Percentiles rank a stretch among this genome's conserved stretches.
Evolutionary conservation across 139 green algal species (phyloP).

Genomic region (Auxenochlorella protothecoides): DNA sequence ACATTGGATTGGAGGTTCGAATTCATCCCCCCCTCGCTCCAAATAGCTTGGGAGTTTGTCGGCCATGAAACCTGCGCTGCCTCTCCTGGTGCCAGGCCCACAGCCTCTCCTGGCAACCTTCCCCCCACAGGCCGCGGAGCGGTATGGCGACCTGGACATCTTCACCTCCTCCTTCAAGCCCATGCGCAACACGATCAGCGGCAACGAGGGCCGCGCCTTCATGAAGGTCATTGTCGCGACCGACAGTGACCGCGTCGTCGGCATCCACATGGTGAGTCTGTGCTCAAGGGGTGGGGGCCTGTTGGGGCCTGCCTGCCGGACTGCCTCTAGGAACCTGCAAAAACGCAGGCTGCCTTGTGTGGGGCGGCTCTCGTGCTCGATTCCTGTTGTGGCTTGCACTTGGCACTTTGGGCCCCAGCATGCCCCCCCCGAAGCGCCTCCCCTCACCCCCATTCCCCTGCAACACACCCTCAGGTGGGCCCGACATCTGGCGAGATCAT

Average conservation of each 20-base stretch:
- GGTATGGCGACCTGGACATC: slow-evolving; percentile 71
- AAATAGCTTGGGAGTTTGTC: too few species aligned
- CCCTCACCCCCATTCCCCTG: neutral
- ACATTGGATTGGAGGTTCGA: too few species aligned
- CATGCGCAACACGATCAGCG: slow-evolving; percentile 86
- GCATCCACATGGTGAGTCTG: slow-evolving; percentile 74
- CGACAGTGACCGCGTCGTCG: slow-evolving; percentile 63
- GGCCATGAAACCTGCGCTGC: too few species aligned
- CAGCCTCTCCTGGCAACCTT: neutral
- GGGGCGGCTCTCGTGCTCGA: too few species aligned
- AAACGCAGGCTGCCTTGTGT: too few species aligned
- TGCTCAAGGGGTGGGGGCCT: too few species aligned
- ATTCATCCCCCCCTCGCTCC: too few species aligned
- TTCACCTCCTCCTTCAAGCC: slow-evolving; percentile 83
- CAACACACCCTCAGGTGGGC: slow-evolving; percentile 37
- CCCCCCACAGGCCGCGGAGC: slow-evolving; percentile 42
- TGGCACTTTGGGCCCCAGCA: too few species aligned
- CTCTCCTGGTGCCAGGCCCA: neutral
- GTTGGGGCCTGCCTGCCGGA: too few species aligned
- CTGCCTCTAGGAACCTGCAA: too few species aligned
- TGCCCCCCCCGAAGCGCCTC: neutral
- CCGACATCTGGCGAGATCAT: slow-evolving; percentile 89
- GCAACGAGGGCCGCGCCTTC: slow-evolving; percentile 55
- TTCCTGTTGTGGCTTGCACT: too few species aligned
- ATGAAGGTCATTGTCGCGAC: slow-evolving; percentile 77